Percentiles rank a stretch among this genome's conserved stretches.
Evolutionary conservation across 768 basidiomycete species (phyloP).

Genomic region (Podaxis pistillaris): DNA sequence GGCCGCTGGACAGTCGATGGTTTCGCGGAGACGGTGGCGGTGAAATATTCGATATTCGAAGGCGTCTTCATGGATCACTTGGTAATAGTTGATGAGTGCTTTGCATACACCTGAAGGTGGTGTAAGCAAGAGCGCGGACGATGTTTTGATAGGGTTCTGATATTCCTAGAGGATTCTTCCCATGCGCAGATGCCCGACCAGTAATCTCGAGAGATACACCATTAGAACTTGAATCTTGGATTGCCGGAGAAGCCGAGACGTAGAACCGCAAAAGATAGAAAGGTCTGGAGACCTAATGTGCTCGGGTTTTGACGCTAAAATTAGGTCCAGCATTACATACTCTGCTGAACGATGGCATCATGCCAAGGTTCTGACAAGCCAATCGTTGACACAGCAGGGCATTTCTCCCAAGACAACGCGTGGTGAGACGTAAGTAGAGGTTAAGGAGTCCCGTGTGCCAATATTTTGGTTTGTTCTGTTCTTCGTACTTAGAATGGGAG

Average conservation of each 20-base stretch:
- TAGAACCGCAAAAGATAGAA: background rate
- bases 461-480: too few species aligned
- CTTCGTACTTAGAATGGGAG: too few species aligned
- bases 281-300: background rate
- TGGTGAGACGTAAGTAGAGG: too few species aligned
- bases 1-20: too few species aligned
- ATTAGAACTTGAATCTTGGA: background rate
- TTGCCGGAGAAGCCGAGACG: background rate
- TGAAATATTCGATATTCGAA: too few species aligned
- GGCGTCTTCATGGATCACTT: too few species aligned
- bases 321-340: background rate
- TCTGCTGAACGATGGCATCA: too few species aligned
- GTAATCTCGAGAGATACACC: too few species aligned
- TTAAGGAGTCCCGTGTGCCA: too few species aligned
- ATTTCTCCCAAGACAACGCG: background rate
- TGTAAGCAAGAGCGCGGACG: background rate
- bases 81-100: background rate
- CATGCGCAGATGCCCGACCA: background rate
- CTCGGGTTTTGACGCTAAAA: background rate
- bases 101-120: background rate
- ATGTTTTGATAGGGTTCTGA: background rate
- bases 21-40: too few species aligned
- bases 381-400: background rate
- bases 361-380: background rate
- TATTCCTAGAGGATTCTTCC: background rate